These are phyloP conservation scores for Odontarrhena argentea DNA, from an alignment of 345 rosid species.

Conservation along the genomic window DNA sequence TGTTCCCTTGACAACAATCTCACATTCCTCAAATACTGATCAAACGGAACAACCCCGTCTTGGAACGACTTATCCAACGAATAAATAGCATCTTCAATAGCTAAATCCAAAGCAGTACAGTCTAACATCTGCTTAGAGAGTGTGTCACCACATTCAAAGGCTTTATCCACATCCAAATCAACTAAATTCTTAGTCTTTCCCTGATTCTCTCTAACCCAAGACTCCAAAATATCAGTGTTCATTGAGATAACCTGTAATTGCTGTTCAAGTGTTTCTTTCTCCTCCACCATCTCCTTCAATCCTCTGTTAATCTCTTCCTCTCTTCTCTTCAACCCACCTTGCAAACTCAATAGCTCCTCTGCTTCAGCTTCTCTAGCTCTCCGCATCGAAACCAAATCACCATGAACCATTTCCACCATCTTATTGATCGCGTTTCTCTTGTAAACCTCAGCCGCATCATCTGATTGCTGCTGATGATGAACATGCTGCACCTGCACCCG, in stretches of 20 bases:
- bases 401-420: conserved; percentile 73
- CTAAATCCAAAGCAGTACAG: conserved; percentile 74
- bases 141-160: conserved; percentile 61
- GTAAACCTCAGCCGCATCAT: conserved; percentile 72
- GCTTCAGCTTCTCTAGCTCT: conserved; percentile 77
- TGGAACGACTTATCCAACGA: conserved; percentile 83
- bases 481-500: conserved; percentile 37
- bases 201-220: conserved; percentile 77
- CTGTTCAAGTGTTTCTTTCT: conserved; percentile 79
- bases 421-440: conserved; percentile 73
- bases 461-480: conserved; percentile 53
- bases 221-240: conserved; percentile 72
- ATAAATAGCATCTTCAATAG: conserved; percentile 82
- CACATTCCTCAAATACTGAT: conserved; percentile 83
- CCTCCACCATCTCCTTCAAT: conserved; percentile 73
- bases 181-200: conserved; percentile 47
- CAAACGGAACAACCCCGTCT: conserved; percentile 77
- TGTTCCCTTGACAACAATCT: conserved; percentile 91
- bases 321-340: conserved; percentile 66
- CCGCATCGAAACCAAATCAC: conserved; percentile 66
- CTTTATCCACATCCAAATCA: conserved; percentile 59
- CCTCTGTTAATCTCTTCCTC: conserved; percentile 71
- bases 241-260: conserved; percentile 83
- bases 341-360: conserved; percentile 74
- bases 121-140: conserved; percentile 88